Evolutionary conservation across 2,329 filamentous ascomycete genomes (phyloP).

Genomic region (Zymoseptoria passerinii): DNA sequence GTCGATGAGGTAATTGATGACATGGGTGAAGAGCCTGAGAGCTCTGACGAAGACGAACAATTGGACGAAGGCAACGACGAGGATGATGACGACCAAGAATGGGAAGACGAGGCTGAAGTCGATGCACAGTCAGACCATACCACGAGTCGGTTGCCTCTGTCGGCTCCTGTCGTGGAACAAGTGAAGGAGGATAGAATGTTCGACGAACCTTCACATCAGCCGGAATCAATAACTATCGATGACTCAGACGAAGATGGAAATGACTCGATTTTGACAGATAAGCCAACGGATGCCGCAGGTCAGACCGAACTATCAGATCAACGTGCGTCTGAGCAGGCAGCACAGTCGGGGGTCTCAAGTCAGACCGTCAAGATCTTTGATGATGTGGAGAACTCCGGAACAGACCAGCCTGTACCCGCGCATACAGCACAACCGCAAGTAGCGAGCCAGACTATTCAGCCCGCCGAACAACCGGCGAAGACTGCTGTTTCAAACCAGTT

Average conservation of each 20-base stretch:
- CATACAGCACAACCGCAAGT: neutral
- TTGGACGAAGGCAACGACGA: slow-evolving; percentile 7
- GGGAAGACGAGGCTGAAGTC: slow-evolving; percentile 7
- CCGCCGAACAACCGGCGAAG: neutral
- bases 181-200: neutral
- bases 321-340: neutral
- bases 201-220: neutral
- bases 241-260: neutral
- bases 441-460: neutral
- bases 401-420: neutral
- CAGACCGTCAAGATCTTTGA: neutral
- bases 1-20: slow-evolving; percentile 15
- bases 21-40: slow-evolving; percentile 12
- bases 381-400: too few relatives aligned
- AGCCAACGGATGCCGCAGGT: neutral
- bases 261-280: neutral
- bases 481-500: neutral
- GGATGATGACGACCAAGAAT: slow-evolving; percentile 5
- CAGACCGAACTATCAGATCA: neutral
- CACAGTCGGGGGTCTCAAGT: neutral
- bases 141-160: neutral
- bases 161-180: neutral
- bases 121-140: neutral
- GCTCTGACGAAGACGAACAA: slow-evolving; percentile 7
- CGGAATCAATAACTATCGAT: neutral